phyloP scores from a whole-genome alignment of 179 eudicot species.

The Spergularia azorica region DNA sequence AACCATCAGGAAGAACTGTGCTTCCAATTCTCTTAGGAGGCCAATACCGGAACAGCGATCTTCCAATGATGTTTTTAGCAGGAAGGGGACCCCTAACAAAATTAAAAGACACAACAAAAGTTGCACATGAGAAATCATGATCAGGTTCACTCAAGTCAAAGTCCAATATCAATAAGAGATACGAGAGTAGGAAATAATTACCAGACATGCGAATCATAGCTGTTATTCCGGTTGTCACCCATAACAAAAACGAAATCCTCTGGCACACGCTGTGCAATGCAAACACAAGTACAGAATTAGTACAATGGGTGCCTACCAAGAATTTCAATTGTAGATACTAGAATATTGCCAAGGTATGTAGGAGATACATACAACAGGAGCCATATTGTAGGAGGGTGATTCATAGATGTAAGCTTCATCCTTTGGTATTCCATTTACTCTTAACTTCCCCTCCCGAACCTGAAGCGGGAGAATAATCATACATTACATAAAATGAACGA shows the following conservation, averaged over 20 bases:
- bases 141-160: neutral
- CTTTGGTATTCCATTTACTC: conserved; percentile 75
- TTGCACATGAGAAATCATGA: neutral
- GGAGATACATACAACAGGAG: conserved; percentile 56
- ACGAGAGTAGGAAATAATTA: conserved; percentile 27
- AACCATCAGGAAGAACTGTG: conserved; percentile 45
- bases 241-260: conserved; percentile 85
- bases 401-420: conserved; percentile 68
- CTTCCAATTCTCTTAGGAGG: conserved; percentile 82
- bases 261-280: conserved; percentile 66
- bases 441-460: conserved; percentile 79
- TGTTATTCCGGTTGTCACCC: conserved; percentile 98
- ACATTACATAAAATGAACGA: neutral
- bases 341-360: neutral
- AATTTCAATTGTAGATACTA: neutral
- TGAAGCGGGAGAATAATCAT: conserved; percentile 34
- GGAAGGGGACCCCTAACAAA: conserved; percentile 85
- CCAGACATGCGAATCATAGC: conserved; percentile 96
- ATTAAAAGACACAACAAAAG: neutral
- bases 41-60: conserved; percentile 89
- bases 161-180: neutral
- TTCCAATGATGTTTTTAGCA: conserved; percentile 81
- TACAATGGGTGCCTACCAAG: neutral
- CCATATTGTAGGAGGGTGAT: conserved; percentile 86
- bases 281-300: conserved; percentile 14